phyloP scores from a whole-genome alignment of 257 asterid genomes.

The Euphrasia confusa region DNA sequence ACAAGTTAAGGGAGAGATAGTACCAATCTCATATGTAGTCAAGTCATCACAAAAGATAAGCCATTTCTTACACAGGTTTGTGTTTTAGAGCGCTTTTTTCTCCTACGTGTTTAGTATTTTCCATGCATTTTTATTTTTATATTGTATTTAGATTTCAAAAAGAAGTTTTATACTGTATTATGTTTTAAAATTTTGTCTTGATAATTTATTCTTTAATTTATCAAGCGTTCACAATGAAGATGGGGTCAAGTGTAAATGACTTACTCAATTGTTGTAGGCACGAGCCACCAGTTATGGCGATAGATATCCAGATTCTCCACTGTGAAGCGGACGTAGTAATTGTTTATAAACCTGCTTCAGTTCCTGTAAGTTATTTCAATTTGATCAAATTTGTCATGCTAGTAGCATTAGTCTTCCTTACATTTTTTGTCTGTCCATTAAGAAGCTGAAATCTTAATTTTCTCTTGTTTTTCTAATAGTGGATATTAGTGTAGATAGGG shows the following conservation, averaged over 20 bases:
- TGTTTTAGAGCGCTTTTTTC: not conserved
- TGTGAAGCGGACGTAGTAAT: constrained; percentile 73
- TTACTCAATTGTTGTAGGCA: constrained; percentile 73
- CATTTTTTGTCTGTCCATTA: not conserved
- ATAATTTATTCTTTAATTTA: constrained; percentile 3
- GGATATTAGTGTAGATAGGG: not conserved
- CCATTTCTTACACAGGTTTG: constrained; percentile 91
- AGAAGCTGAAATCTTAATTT: not conserved
- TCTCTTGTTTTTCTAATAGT: constrained; percentile 10
- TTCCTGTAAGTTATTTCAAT: constrained; percentile 68
- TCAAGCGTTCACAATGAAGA: constrained; percentile 9
- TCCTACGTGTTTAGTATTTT: not conserved
- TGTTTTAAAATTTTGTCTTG: not conserved
- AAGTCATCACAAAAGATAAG: constrained; percentile 80
- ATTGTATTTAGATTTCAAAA: not conserved
- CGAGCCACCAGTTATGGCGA: constrained; percentile 94
- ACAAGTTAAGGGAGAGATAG: constrained; percentile 79
- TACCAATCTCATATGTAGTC: constrained; percentile 64
- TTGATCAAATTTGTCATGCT: not conserved
- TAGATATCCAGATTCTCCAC: constrained; percentile 67
- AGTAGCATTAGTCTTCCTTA: not conserved
- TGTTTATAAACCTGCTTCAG: constrained; percentile 88
- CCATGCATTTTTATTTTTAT: not conserved
- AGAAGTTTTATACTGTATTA: too few relatives aligned
- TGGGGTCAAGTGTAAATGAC: constrained; percentile 39